Evolutionary conservation across 164 flowering plant species (phyloP), one percentile per base, ranked within the genome.

Genomic region (Vitis rupestris): DNA sequence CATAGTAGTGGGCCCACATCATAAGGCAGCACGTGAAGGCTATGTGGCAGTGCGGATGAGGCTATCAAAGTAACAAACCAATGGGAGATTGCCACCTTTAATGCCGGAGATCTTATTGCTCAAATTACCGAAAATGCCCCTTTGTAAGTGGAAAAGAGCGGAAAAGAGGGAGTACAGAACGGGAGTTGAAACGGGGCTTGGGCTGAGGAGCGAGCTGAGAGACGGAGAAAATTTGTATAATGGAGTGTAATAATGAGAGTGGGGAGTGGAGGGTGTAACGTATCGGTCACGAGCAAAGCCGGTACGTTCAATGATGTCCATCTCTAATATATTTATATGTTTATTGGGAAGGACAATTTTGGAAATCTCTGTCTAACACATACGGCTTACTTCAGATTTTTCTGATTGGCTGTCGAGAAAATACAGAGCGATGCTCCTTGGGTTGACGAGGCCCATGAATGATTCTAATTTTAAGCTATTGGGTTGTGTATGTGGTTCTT

Each of bases 281-380:
- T 79, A 76, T 71, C 19, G 63, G 73, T 76, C 70, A 79, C 82
- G 77, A 74, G 68, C 71, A 60, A 49, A 47, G 48, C 60, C 47
- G 66, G 15, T 48, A 63, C 53, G 56, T 31, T 59, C 31, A 55
- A 19, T 37, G 44, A 37, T 37, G 44, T 37, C 44, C 44, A 37
- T 37, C 44, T 37, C 44, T 37, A 37, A 37, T 37, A 37, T 37
- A 37, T 37, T 37, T 37, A 37, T 37, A 37, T 37, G 44, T 37
- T 37, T 37, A 37, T 37, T 4, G 44, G 44, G 44, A 37, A 6
- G 44, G 44, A 6, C 44, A 37, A 37, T 3, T 37, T 37, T 6
- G 44, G 44, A 37, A 37, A 37, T 37, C 44, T 37, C 5, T 37
- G 8, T 37, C 44, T 37, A 37, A 37, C 0, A 37, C 44, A 6